Conservation (phyloP, 2,329 filamentous ascomycete species). For the Colletotrichum sp. region DNA sequence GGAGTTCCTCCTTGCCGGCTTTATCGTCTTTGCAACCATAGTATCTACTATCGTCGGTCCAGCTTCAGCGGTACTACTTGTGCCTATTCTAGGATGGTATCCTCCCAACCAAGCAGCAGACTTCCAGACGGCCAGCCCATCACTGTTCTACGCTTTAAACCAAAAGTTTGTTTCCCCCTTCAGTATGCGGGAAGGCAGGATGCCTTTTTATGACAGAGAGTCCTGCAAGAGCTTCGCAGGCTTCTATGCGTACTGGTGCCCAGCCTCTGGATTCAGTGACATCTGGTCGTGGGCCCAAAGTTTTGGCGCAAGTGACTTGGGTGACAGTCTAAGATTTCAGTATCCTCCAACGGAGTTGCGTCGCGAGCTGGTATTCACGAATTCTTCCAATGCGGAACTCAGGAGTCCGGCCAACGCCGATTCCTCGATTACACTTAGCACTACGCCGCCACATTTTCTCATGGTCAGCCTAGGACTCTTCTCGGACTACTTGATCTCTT, state of each 20-base stretch:
- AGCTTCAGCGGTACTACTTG: constrained; percentile 4
- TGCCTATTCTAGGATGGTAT: constrained; percentile 2
- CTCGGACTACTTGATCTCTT: too few species aligned
- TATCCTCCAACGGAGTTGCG: background rate
- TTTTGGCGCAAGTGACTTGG: background rate
- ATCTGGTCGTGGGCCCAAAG: background rate
- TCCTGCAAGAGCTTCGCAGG: background rate
- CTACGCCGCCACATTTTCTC: background rate
- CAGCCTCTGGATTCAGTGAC: background rate
- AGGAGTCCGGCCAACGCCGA: too few species aligned
- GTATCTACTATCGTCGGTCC: background rate
- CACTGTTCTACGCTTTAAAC: background rate
- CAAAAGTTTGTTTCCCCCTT: background rate
- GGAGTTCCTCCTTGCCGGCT: background rate
- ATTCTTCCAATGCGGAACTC: too few species aligned
- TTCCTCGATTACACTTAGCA: background rate
- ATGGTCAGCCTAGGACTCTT: background rate
- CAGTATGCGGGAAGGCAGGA: background rate
- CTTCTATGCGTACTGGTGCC: background rate
- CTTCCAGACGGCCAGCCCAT: background rate
- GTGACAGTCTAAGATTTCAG: background rate
- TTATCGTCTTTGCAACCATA: background rate
- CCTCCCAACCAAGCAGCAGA: background rate
- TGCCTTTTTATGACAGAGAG: too few species aligned
- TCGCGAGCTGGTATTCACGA: background rate